Percentiles rank a stretch among this genome's conserved stretches.
Conservation (phyloP, 768 basidiomycete species). For the Rhodosporidiobolus sp. region DNA sequence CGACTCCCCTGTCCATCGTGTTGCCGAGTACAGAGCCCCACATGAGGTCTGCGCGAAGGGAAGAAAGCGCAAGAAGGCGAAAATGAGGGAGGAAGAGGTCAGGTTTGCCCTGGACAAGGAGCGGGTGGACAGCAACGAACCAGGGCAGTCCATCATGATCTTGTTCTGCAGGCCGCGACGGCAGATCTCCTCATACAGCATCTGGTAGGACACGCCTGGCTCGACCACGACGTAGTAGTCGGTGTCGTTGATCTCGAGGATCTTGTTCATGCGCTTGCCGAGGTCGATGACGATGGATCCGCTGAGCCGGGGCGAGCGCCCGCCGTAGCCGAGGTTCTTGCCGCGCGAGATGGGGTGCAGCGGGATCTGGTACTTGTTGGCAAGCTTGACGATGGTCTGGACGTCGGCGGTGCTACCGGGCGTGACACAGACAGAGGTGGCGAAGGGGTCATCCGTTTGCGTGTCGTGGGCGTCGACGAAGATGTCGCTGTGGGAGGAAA, state of each 20-base stretch:
- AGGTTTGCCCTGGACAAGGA: no score
- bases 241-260: conserved; percentile 32
- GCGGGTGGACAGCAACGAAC: no score
- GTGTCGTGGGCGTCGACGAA: conserved; percentile 18
- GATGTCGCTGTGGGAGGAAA: neutral
- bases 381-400: conserved; percentile 10
- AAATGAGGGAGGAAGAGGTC: no score
- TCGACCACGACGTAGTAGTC: conserved; percentile 28
- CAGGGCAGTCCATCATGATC: conserved; percentile 35
- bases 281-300: conserved; percentile 28
- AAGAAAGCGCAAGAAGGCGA: no score
- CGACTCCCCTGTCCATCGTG: conserved; percentile 19
- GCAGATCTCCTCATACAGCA: conserved; percentile 26
- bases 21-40: conserved; percentile 28
- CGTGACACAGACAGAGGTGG: conserved; percentile 22
- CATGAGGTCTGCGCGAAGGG: no score
- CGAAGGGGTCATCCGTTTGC: conserved; percentile 7
- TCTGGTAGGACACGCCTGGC: conserved; percentile 33
- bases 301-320: conserved; percentile 29
- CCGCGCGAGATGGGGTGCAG: conserved; percentile 35
- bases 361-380: conserved; percentile 34
- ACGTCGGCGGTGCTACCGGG: conserved; percentile 25
- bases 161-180: conserved; percentile 15
- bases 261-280: conserved; percentile 24
- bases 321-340: conserved; percentile 37